Base-by-base conservation (phyloP, 192 early-diverging fungal species). In the Coemansia sp. region DNA sequence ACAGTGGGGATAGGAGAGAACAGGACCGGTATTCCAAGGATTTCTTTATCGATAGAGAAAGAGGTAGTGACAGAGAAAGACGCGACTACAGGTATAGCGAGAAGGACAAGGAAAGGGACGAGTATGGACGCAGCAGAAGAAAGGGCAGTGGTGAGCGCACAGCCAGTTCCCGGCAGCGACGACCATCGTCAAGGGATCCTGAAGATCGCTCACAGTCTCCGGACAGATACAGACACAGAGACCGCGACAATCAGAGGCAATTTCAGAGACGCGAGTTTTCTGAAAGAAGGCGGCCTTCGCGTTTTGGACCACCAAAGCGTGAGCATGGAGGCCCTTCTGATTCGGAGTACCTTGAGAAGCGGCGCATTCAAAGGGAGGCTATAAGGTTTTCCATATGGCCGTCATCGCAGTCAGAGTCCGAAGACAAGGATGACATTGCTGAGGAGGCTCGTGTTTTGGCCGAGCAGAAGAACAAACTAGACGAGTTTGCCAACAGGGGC, bases 371-470 rank as follows among this genome's bases (percentile, higher is more conserved):
- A 47, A 74, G 86, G 6, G 64, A 84, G 21, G 65, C 71, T 3
- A 84, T 64, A 38, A 43, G 71, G 21, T 79, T 84, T 44, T 84
- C 85, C 0, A 85, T 89, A 21, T 89, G 87, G 87, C 74, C 85
- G 10, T 62, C 84, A 16, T 86, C 87, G 1, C 87, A 86, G 12
- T 83, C 87, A 0, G 77, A 69, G 21, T 85, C 83, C 0, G 84
- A 75, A 47, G 87, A 86, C 26, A 83, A 86, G 15, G 53, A 70
- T 0, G 82, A 86, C 48, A 64, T 60, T 9, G 21, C 45, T 1
- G 72, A 63, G 10, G 81, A 84, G 16, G 76, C 74, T 9, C 61
- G 52, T 4, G 50, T 84, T 45, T 64, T 84, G 43, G 68, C 70
- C 0, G 50, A 72, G 48, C 44, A 75, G 21, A 65, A 75, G 37